Percentiles rank a stretch among this genome's conserved stretches.
phyloP scores from a whole-genome alignment of 179 eudicot species.

The Silene noctiflora region DNA sequence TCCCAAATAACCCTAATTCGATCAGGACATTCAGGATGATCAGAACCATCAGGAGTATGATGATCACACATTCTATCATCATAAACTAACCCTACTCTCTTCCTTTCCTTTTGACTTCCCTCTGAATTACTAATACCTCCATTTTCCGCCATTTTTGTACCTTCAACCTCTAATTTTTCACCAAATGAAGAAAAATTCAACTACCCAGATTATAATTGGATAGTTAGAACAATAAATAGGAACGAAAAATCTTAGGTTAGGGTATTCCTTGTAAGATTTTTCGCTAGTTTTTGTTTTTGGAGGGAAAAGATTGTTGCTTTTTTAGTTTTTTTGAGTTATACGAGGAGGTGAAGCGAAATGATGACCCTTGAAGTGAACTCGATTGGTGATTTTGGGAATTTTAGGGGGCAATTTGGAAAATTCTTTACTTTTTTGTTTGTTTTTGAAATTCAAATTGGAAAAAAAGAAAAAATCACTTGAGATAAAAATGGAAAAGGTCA shows the following conservation, averaged over 20 bases:
- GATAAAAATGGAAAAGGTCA: no score
- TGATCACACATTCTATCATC: constrained; percentile 88
- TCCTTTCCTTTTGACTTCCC: constrained; percentile 20
- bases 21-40: constrained; percentile 86
- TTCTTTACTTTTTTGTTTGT: neutral
- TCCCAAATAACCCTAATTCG: constrained; percentile 75
- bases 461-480: neutral
- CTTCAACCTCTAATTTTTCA: neutral
- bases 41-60: constrained; percentile 41
- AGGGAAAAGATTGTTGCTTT: neutral
- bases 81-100: constrained; percentile 72
- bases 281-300: neutral
- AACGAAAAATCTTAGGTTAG: neutral
- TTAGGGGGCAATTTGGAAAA: neutral
- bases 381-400: neutral
- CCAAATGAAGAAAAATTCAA: neutral
- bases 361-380: no score
- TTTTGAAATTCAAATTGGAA: neutral
- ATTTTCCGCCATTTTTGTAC: constrained; percentile 19
- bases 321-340: neutral
- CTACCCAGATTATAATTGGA: neutral
- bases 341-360: neutral
- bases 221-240: no score
- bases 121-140: constrained; percentile 5
- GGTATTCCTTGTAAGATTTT: neutral